Conservation (phyloP, 2,329 filamentous ascomycete species). For the Paracorniculantispora psalliotae region DNA sequence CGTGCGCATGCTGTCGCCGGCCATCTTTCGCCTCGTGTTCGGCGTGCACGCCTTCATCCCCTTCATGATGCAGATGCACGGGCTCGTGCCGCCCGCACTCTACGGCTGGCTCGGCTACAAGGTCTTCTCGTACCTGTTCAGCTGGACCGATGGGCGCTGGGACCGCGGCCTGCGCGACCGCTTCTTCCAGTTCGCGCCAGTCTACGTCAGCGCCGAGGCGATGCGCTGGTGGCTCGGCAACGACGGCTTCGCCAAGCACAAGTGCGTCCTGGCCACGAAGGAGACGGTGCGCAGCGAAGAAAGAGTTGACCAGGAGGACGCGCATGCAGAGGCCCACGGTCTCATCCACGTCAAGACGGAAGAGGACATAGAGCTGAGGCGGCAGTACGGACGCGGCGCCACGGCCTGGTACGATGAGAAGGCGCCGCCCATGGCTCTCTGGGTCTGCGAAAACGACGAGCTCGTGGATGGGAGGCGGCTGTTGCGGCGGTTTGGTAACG, state of each 20-base stretch:
- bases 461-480: slow-evolving; percentile 78
- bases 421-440: slow-evolving; percentile 79
- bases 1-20: slow-evolving; percentile 73
- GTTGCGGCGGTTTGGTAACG: slow-evolving; percentile 67
- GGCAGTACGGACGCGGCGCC: slow-evolving; percentile 39
- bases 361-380: slow-evolving; percentile 28
- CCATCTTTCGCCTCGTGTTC: slow-evolving; percentile 74
- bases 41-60: slow-evolving; percentile 93
- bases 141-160: slow-evolving; percentile 83
- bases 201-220: slow-evolving; percentile 82
- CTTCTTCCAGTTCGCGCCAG: slow-evolving; percentile 88
- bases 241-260: slow-evolving; percentile 74
- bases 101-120: slow-evolving; percentile 83
- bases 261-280: slow-evolving; percentile 78
- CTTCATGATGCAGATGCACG: slow-evolving; percentile 83
- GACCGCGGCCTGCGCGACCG: slow-evolving; percentile 72
- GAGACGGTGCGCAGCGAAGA: slow-evolving; percentile 63
- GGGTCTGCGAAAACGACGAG: slow-evolving; percentile 78
- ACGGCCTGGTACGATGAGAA: slow-evolving; percentile 78
- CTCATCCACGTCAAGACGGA: slow-evolving; percentile 17
- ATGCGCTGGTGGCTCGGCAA: slow-evolving; percentile 95
- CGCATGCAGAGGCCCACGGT: slow-evolving; percentile 12
- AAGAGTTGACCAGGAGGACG: slow-evolving; percentile 48
- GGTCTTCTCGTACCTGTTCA: slow-evolving; percentile 85
- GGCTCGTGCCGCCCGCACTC: slow-evolving; percentile 55